Conservation (phyloP, 345 rosid genomes). For the Rhodamnia argentea region DNA sequence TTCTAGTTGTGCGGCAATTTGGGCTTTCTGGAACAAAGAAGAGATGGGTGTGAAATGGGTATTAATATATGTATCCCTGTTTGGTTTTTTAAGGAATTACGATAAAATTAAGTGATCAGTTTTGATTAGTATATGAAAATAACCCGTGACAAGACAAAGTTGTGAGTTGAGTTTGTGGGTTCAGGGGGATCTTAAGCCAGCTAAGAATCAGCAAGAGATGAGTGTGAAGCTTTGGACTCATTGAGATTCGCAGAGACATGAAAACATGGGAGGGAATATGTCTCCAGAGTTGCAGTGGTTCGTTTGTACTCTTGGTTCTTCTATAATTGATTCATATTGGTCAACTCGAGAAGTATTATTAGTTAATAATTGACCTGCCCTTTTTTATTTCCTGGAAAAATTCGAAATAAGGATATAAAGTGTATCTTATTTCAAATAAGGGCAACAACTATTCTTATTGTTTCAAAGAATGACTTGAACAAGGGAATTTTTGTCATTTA, state of each 20-base stretch:
- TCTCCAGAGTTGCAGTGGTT: conserved; percentile 18
- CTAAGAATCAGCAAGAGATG: conserved; percentile 28
- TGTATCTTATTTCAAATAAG: too few relatives aligned
- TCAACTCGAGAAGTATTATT: background rate
- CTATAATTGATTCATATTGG: background rate
- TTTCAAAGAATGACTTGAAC: too few relatives aligned
- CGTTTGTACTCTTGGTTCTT: background rate
- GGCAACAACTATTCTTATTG: too few relatives aligned
- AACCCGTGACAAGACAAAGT: background rate
- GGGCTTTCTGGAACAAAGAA: conserved; percentile 22
- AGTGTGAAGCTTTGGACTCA: conserved; percentile 44
- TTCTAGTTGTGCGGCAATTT: conserved; percentile 30
- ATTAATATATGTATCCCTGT: conserved; percentile 2
- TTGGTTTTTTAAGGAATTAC: background rate
- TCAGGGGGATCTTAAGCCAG: conserved; percentile 45
- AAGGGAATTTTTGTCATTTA: too few relatives aligned
- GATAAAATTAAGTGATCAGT: background rate
- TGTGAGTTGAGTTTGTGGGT: conserved; percentile 33
- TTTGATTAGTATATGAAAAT: background rate
- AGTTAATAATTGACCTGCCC: background rate
- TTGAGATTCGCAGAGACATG: conserved; percentile 49
- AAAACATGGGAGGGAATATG: conserved; percentile 83
- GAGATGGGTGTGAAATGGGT: conserved; percentile 5
- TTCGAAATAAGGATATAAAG: too few relatives aligned
- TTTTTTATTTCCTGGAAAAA: too few relatives aligned